Percentiles rank a stretch among this genome's conserved stretches.
These are phyloP conservation scores for Clonostachys chloroleuca DNA, from an alignment of 2,329 filamentous ascomycete species.

Conservation along the genomic window DNA sequence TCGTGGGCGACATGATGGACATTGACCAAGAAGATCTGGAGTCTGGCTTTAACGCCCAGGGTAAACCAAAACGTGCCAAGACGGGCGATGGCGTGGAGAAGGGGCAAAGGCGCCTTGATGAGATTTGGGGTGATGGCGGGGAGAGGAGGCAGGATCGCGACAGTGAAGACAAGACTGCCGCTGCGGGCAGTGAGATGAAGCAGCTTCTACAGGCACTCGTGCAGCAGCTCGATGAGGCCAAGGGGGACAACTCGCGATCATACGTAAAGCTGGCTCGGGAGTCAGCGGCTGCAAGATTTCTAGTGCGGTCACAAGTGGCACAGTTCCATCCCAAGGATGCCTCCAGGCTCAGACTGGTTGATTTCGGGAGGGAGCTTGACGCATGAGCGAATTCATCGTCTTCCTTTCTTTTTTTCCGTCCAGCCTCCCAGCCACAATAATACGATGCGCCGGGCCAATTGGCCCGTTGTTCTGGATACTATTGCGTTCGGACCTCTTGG, in stretches of 20 bases:
- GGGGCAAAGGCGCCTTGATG: constrained; percentile 57
- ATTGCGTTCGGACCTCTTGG: too few species aligned
- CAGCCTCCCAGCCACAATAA: not conserved
- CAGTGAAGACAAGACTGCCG: constrained; percentile 40
- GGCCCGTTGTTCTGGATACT: too few species aligned
- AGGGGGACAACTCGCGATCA: constrained; percentile 47
- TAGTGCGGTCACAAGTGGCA: constrained; percentile 61
- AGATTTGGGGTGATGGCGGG: constrained; percentile 50
- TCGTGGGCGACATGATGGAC: constrained; percentile 71
- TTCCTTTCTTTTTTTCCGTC: not conserved
- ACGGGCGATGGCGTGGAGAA: constrained; percentile 34
- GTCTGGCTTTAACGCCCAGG: constrained; percentile 56
- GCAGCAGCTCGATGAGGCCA: constrained; percentile 50
- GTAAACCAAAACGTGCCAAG: constrained; percentile 35
- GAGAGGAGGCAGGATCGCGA: constrained; percentile 14
- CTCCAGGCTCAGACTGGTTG: constrained; percentile 51
- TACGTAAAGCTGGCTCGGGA: constrained; percentile 57
- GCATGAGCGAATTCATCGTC: not conserved
- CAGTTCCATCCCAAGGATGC: constrained; percentile 63
- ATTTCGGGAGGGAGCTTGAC: constrained; percentile 57
- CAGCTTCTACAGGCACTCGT: constrained; percentile 56
- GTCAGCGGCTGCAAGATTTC: constrained; percentile 58
- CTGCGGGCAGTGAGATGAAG: constrained; percentile 52
- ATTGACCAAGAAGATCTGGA: constrained; percentile 54
- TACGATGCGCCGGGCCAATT: too few species aligned